phyloP scores from a whole-genome alignment of 495 filamentous ascomycete species.

The Hyphodiscus hymeniophilus region DNA sequence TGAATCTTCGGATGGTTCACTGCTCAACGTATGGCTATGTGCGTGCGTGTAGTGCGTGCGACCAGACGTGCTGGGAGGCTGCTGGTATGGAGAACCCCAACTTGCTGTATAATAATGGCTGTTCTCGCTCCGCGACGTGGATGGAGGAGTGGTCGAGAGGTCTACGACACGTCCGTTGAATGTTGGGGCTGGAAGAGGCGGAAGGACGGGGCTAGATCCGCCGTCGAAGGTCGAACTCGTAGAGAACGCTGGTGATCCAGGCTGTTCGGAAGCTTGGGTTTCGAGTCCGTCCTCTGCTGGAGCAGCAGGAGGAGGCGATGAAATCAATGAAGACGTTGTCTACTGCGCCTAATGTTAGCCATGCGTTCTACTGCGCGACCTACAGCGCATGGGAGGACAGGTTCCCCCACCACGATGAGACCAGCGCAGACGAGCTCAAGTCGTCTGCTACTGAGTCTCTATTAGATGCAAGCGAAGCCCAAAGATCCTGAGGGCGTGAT shows the following conservation, averaged over 20 bases:
- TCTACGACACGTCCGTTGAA: constrained; percentile 38
- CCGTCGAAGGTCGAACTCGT: constrained; percentile 42
- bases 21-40: constrained; percentile 40
- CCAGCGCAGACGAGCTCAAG: constrained; percentile 45
- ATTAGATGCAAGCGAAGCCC: constrained; percentile 18
- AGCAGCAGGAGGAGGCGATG: constrained; percentile 44
- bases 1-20: constrained; percentile 43
- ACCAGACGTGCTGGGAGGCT: constrained; percentile 32
- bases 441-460: constrained; percentile 48
- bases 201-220: constrained; percentile 43
- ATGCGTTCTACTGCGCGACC: constrained; percentile 7
- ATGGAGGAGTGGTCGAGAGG: constrained; percentile 40
- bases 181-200: constrained; percentile 40
- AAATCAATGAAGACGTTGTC: constrained; percentile 44
- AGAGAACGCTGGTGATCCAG: constrained; percentile 34
- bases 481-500: constrained; percentile 4
- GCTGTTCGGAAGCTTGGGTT: constrained; percentile 3
- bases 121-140: constrained; percentile 5
- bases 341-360: no score
- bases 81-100: constrained; percentile 67
- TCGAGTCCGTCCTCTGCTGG: constrained; percentile 38
- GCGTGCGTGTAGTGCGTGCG: constrained; percentile 23
- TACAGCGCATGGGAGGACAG: constrained; percentile 12
- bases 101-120: constrained; percentile 52
- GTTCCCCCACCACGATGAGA: constrained; percentile 39